phyloP scores from a whole-genome alignment of 257 asterid species.

The Knoxia roxburghii region DNA sequence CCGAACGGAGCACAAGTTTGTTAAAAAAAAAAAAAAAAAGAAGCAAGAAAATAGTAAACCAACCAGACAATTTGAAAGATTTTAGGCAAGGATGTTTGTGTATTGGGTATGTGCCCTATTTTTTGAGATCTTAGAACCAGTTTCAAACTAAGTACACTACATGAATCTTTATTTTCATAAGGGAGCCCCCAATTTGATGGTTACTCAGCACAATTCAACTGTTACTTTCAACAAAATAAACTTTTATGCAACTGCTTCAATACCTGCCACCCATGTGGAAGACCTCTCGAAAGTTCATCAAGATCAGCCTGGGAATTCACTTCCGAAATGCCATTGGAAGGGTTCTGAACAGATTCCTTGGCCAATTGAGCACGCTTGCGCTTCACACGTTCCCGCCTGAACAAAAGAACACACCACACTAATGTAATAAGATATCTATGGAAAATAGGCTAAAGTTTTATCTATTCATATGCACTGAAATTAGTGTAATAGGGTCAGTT shows the following conservation, averaged over 20 bases:
- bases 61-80: not conserved
- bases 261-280: constrained; percentile 97
- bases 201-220: not conserved
- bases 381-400: constrained; percentile 96
- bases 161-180: not conserved
- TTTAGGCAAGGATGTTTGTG: no score
- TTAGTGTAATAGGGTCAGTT: constrained; percentile 8
- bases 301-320: constrained; percentile 52
- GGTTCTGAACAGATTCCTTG: constrained; percentile 39
- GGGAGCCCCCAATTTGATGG: not conserved
- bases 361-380: constrained; percentile 61
- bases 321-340: constrained; percentile 34
- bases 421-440: not conserved
- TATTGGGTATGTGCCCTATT: no score
- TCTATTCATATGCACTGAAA: not conserved
- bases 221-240: no score
- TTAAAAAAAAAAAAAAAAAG: not conserved
- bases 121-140: not conserved
- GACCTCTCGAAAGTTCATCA: constrained; percentile 55
- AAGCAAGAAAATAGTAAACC: not conserved
- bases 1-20: not conserved
- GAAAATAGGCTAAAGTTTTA: not conserved
- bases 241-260: not conserved
- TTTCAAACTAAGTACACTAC: not conserved
- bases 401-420: constrained; percentile 1